Evolutionary conservation across 2,329 filamentous ascomycete genomes (phyloP).

Genomic region (Apiospora aurea): DNA sequence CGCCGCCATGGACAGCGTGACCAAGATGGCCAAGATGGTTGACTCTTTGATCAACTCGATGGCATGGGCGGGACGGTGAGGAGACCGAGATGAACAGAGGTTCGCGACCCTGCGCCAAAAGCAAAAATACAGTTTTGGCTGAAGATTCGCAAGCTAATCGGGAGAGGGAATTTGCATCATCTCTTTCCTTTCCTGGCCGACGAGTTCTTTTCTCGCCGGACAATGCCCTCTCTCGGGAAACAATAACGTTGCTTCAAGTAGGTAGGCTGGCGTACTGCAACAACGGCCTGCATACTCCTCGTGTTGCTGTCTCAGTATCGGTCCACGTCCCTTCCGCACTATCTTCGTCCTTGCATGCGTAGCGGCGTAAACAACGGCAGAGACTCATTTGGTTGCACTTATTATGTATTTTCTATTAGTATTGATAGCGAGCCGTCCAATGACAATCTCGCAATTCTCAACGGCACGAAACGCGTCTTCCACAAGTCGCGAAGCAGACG

Average conservation of each 20-base stretch:
- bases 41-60: no score
- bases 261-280: no score
- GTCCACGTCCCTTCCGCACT: neutral
- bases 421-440: neutral
- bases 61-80: neutral
- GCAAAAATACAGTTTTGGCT: conserved; percentile 8
- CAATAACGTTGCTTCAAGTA: neutral
- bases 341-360: neutral
- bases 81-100: neutral
- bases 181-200: neutral
- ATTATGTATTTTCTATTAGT: neutral
- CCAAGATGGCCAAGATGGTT: conserved; percentile 1
- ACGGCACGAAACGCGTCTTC: neutral
- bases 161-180: neutral
- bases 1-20: conserved; percentile 9
- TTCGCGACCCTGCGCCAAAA: neutral
- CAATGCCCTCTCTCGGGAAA: neutral
- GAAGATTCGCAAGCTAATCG: neutral
- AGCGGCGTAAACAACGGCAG: neutral
- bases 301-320: neutral
- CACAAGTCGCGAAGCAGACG: neutral
- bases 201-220: neutral
- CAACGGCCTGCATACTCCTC: neutral
- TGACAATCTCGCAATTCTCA: neutral
- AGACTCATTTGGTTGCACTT: neutral